phyloP scores from a whole-genome alignment of 129 eudicot genomes.

The Flaveria linearis region DNA sequence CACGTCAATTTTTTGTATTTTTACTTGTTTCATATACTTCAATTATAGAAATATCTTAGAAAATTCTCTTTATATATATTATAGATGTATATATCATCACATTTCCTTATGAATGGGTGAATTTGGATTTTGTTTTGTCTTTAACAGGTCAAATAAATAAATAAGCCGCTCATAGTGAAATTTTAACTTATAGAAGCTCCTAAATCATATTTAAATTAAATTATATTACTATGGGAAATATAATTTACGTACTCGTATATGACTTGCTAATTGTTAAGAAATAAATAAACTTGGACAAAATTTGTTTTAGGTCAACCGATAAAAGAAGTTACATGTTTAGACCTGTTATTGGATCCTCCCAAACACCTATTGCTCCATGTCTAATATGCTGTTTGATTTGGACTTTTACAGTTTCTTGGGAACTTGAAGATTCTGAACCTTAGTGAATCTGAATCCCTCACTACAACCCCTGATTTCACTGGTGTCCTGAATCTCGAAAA shows the following conservation, averaged over 20 bases:
- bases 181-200: neutral
- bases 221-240: neutral
- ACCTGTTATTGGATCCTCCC: neutral
- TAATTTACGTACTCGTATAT: neutral
- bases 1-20: neutral
- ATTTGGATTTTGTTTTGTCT: neutral
- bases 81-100: too few relatives aligned
- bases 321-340: neutral
- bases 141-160: neutral
- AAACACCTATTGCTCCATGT: neutral
- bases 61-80: too few relatives aligned
- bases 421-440: constrained; percentile 26
- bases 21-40: neutral
- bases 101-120: too few relatives aligned
- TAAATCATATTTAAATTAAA: neutral
- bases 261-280: neutral
- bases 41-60: neutral
- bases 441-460: constrained; percentile 12
- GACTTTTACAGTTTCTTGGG: constrained; percentile 20
- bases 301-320: neutral
- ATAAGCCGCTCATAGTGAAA: neutral
- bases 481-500: constrained; percentile 19
- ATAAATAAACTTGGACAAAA: neutral
- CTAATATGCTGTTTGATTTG: neutral
- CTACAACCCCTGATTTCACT: constrained; percentile 26